These are phyloP conservation scores for Pseudocercospora musae DNA, from an alignment of 2,329 filamentous ascomycete genomes.

Conservation along the genomic window DNA sequence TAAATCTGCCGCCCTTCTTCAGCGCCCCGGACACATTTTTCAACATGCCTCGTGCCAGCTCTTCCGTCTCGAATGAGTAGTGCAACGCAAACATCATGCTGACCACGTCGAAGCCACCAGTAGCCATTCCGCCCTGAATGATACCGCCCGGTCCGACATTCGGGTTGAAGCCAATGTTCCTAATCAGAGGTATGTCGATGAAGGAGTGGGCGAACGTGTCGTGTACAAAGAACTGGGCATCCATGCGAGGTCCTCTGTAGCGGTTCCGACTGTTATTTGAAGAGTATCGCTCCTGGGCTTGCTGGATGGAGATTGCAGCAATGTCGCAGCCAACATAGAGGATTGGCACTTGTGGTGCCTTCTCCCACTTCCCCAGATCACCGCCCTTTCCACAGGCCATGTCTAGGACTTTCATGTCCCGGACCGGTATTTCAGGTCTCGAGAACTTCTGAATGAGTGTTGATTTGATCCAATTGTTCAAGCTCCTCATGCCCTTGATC, in stretches of 20 bases:
- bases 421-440: constrained; percentile 41
- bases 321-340: constrained; percentile 94
- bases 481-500: constrained; percentile 89
- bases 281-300: constrained; percentile 77
- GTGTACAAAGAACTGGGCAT: constrained; percentile 83
- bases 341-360: constrained; percentile 83
- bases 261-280: constrained; percentile 37
- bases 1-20: constrained; percentile 91
- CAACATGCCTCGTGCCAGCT: constrained; percentile 87
- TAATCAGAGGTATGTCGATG: constrained; percentile 75
- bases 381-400: constrained; percentile 97
- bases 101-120: constrained; percentile 86
- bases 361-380: constrained; percentile 93
- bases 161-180: constrained; percentile 81
- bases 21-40: constrained; percentile 84
- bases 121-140: constrained; percentile 64
- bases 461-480: constrained; percentile 99
- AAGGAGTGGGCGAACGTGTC: constrained; percentile 89
- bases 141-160: constrained; percentile 60
- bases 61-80: constrained; percentile 92
- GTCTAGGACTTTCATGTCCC: constrained; percentile 77
- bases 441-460: constrained; percentile 96
- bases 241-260: constrained; percentile 49
- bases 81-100: constrained; percentile 99
- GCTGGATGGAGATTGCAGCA: constrained; percentile 85